These are phyloP conservation scores for Quercus glauca DNA, from an alignment of 306 rosid species.

Conservation along the genomic window DNA sequence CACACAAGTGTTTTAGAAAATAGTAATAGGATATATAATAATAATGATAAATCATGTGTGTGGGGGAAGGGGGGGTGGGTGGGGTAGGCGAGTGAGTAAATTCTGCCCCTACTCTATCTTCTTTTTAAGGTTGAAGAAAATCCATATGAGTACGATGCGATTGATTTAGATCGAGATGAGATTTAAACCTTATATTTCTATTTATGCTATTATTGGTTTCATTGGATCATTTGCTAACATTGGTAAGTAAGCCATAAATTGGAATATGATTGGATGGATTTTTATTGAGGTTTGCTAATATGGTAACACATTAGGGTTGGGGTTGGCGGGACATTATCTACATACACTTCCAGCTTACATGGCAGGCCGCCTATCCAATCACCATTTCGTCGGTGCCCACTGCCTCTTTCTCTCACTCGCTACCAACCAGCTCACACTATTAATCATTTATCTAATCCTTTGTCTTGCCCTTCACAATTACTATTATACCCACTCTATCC, in stretches of 20 bases:
- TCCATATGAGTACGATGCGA: no score
- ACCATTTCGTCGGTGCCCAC: conserved; percentile 68
- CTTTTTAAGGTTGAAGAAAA: no score
- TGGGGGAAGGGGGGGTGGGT: no score
- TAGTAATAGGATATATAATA: no score
- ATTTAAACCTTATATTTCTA: no score
- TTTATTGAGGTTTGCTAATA: no score
- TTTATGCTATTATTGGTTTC: no score
- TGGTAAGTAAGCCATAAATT: not conserved
- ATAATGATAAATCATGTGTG: no score
- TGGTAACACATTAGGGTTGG: conserved; percentile 3
- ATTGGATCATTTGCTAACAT: not conserved
- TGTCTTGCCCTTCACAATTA: conserved; percentile 9
- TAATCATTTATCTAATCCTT: conserved; percentile 22
- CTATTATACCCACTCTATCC: conserved; percentile 23
- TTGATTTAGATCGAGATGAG: no score
- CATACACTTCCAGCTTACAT: not conserved
- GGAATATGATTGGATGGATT: not conserved
- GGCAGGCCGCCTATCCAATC: conserved; percentile 65
- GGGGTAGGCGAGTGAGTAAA: no score
- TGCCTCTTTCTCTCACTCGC: conserved; percentile 19
- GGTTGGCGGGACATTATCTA: conserved; percentile 45
- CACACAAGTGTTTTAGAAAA: no score
- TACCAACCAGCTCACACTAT: conserved; percentile 53
- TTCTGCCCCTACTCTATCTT: no score